Percentiles rank a stretch among this genome's conserved stretches.
Conservation (phyloP, 1,139 yeast species). For the Pichia sp. region DNA sequence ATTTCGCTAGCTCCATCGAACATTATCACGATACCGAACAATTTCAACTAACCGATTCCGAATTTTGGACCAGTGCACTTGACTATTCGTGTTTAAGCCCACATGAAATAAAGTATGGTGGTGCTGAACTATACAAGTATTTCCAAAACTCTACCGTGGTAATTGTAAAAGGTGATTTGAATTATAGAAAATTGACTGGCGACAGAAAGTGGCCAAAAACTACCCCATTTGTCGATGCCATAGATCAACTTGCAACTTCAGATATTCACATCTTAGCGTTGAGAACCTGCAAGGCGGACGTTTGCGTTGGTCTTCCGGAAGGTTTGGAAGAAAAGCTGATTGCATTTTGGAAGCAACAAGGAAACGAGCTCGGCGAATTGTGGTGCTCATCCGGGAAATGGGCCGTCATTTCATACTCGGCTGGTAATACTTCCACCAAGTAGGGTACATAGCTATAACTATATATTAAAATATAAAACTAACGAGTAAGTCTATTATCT, state of each 20-base stretch:
- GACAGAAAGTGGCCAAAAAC: slow-evolving; percentile 86
- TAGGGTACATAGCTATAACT: neutral
- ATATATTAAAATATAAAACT: neutral
- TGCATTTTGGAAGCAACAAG: slow-evolving; percentile 50
- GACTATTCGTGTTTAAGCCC: slow-evolving; percentile 69
- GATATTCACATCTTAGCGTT: slow-evolving; percentile 66
- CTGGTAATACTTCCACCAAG: slow-evolving; percentile 27
- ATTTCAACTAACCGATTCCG: slow-evolving; percentile 55
- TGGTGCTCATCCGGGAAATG: slow-evolving; percentile 92
- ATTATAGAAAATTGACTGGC: slow-evolving; percentile 88
- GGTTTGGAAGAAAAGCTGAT: slow-evolving; percentile 71
- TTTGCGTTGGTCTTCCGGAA: slow-evolving; percentile 74
- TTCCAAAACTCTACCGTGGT: slow-evolving; percentile 59
- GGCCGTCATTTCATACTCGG: slow-evolving; percentile 71
- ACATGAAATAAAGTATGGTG: slow-evolving; percentile 50
- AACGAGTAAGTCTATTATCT: neutral
- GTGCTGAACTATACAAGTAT: slow-evolving; percentile 49
- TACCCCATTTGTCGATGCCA: slow-evolving; percentile 66
- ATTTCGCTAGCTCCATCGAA: slow-evolving; percentile 48
- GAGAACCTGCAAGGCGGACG: slow-evolving; percentile 96
- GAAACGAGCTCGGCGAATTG: slow-evolving; percentile 61
- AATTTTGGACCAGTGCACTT: slow-evolving; percentile 80
- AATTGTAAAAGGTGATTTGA: slow-evolving; percentile 91
- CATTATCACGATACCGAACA: slow-evolving; percentile 47
- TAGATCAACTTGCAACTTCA: slow-evolving; percentile 59